A percentile compares a stretch with the other conserved stretches of the same genome.
These are phyloP conservation scores for Rhypophila decipiens DNA, from an alignment of 495 filamentous ascomycete species.

Conservation along the genomic window DNA sequence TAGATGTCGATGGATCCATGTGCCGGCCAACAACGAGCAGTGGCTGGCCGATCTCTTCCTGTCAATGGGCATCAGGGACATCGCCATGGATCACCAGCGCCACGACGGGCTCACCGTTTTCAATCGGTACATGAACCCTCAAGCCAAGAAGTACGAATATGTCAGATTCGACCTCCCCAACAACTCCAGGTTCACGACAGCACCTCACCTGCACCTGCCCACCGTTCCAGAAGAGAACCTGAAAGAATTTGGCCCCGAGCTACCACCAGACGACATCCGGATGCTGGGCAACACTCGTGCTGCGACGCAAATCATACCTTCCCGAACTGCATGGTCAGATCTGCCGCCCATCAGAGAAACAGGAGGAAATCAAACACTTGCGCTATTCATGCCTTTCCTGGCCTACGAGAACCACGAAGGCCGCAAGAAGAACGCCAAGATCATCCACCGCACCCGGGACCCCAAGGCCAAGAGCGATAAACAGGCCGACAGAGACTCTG, in stretches of 20 bases:
- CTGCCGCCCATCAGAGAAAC: neutral
- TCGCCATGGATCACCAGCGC: constrained; percentile 6
- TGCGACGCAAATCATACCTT: neutral
- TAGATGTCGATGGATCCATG: constrained; percentile 10
- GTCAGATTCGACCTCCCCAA: neutral
- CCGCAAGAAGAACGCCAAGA: neutral
- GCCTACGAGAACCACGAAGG: constrained; percentile 8
- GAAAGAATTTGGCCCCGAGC: too few species aligned
- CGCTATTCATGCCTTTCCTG: constrained; percentile 12
- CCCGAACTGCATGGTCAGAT: neutral
- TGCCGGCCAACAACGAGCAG: constrained; percentile 12
- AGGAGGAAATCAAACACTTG: neutral
- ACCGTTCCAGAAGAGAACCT: neutral
- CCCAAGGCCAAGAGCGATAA: neutral
- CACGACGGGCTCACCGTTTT: constrained; percentile 5
- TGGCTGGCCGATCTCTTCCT: constrained; percentile 12
- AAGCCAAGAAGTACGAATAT: constrained; percentile 7
- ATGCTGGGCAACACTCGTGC: neutral
- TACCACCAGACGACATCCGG: too few species aligned
- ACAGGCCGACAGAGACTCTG: neutral
- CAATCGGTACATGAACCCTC: constrained; percentile 11
- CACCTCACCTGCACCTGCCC: neutral
- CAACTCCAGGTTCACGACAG: neutral
- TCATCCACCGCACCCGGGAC: neutral
- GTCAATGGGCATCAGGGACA: constrained; percentile 7